phyloP scores from a whole-genome alignment of 257 asterid species.

The Vinca minor region DNA sequence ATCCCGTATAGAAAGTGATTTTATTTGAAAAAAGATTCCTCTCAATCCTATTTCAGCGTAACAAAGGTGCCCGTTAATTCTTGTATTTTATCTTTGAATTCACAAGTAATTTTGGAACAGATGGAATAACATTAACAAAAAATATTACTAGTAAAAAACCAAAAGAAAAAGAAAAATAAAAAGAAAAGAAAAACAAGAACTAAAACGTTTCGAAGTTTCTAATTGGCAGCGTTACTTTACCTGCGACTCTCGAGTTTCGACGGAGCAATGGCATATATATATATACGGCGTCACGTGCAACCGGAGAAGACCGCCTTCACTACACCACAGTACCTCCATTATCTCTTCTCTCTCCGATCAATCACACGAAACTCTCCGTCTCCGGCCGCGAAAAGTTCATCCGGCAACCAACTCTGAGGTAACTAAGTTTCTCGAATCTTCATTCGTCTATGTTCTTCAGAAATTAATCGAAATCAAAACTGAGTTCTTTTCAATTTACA shows the following conservation, averaged over 20 bases:
- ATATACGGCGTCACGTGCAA: neutral
- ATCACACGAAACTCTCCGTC: neutral
- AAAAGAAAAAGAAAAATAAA: no score
- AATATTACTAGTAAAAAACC: no score
- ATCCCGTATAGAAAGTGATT: no score
- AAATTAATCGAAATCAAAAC: neutral
- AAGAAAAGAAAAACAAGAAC: no score
- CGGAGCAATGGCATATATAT: neutral
- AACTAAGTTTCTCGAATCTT: neutral
- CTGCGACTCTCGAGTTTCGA: neutral
- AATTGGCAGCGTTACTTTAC: neutral
- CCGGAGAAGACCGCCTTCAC: neutral
- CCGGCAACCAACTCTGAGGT: neutral
- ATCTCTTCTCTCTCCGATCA: neutral
- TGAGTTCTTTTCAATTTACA: neutral
- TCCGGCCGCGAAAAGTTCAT: neutral
- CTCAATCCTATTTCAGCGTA: no score
- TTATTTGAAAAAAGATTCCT: no score
- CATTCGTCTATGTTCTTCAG: neutral
- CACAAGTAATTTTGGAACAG: no score
- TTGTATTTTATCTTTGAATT: no score
- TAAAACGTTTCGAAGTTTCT: neutral
- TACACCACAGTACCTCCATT: neutral
- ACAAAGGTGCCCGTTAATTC: no score
- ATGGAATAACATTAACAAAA: no score